Evolutionary conservation across 768 basidiomycete species (phyloP), one percentile per base, ranked within the genome.

Genomic region (Kwoniella dendrophila): DNA sequence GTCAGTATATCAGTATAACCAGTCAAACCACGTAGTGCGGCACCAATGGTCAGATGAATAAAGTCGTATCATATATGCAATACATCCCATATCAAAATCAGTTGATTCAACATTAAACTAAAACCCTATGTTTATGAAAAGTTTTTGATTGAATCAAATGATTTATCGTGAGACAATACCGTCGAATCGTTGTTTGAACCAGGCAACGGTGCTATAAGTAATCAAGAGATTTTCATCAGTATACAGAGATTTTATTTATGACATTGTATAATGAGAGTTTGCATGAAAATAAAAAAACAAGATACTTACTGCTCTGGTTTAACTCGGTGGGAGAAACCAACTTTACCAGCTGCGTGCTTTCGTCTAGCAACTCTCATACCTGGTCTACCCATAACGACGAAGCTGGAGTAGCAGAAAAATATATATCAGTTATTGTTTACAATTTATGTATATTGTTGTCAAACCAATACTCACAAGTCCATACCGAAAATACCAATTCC

Each of bases 121-220:
- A 24, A 26, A 48, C 20, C 45, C 45, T 48, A 48, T 48, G n/a
- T 48, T 14, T 14, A 20, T 43, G 12, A 20, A 20, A 43, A 43
- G 18, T n/a, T n/a, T n/a, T n/a, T n/a, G n/a, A n/a, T n/a, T 8
- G 2, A 48, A 22, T 24, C 22, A 48, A 44, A 20, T 10, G 27
- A 18, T 48, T 48, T 48, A 48, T 48, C 45, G 45, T 40, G 63
- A 61, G 83, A 97, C 93, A 81, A 95, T 93, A 83, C 92, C 93
- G 80, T 97, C 93, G 85, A 95, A 97, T 75, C 94, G 86, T 83
- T 93, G 90, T 87, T 97, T 98, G 92, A 94, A 98, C 95, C 95
- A 98, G 68, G 88, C 83, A 88, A 92, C 88, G 66, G 92, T 92
- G 76, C 72, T 71, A 40, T 7, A 44, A 32, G 32, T 14, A 34